phyloP scores from a whole-genome alignment of 768 basidiomycete species.

The Fibroporia radiculosa region DNA sequence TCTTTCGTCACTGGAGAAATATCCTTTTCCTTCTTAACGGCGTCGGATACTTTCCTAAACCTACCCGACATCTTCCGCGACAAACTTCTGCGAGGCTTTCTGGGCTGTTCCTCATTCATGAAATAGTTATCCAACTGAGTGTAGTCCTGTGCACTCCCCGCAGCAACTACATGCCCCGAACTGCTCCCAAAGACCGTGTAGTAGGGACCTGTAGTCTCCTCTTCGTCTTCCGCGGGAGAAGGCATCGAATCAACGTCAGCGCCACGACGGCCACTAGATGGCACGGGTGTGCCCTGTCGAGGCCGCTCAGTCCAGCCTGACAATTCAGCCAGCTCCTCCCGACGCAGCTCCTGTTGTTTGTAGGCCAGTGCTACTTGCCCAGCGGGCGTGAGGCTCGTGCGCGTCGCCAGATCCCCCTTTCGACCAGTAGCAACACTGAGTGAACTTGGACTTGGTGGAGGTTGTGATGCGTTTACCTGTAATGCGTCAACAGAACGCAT shows the following conservation, averaged over 20 bases:
- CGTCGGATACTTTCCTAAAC: conserved; percentile 17
- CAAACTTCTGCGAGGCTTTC: conserved; percentile 18
- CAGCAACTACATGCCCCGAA: conserved; percentile 36
- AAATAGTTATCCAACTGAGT: conserved; percentile 8
- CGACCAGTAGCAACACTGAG: no score
- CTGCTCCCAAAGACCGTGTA: conserved; percentile 48
- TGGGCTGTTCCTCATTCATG: conserved; percentile 2
- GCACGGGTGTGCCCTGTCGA: conserved; percentile 1
- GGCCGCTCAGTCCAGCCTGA: conserved; percentile 21
- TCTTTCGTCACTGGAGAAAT: conserved; percentile 1
- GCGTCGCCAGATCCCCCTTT: neutral
- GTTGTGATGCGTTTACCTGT: neutral
- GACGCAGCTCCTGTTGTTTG: conserved; percentile 33
- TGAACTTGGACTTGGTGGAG: neutral
- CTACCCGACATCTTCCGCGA: conserved; percentile 30
- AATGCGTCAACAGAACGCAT: conserved; percentile 1
- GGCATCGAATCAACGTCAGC: neutral
- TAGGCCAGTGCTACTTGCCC: conserved; percentile 40
- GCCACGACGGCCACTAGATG: neutral
- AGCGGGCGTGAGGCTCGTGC: conserved; percentile 34
- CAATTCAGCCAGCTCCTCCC: conserved; percentile 23
- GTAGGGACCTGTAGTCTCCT: conserved; percentile 33
- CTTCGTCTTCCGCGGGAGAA: conserved; percentile 14
- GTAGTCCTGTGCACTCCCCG: conserved; percentile 37
- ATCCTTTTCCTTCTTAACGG: conserved; percentile 11